Evolutionary conservation across 192 early-diverging fungal species (phyloP).

Genomic region (Dissophora globulifera): DNA sequence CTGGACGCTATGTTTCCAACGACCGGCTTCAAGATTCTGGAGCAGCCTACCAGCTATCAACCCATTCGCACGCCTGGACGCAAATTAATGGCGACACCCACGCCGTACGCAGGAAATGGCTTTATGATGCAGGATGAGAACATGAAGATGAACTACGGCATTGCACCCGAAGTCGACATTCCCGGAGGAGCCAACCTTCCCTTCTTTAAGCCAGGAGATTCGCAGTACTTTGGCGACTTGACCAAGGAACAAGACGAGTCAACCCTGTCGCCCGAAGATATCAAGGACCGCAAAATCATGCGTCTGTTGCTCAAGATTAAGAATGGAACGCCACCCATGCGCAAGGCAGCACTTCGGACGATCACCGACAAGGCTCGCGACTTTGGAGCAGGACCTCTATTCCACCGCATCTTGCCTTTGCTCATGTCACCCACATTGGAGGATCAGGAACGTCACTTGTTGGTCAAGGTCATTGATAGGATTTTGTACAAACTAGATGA

Average conservation of each 20-base stretch:
- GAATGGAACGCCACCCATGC: conserved; percentile 95
- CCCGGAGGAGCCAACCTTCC: conserved; percentile 89
- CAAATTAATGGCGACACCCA: conserved; percentile 94
- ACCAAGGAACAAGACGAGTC: conserved; percentile 87
- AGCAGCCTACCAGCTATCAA: conserved; percentile 86
- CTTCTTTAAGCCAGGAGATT: conserved; percentile 96
- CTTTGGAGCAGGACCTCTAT: conserved; percentile 92
- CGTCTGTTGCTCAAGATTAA: conserved; percentile 96
- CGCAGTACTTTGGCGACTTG: conserved; percentile 96
- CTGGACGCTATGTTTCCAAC: conserved; percentile 94
- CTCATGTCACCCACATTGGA: conserved; percentile 98
- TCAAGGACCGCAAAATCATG: conserved; percentile 97
- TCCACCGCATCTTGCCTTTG: conserved; percentile 95
- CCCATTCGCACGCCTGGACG: conserved; percentile 97
- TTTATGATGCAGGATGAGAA: conserved; percentile 92
- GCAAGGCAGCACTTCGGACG: conserved; percentile 92
- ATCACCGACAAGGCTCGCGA: conserved; percentile 97
- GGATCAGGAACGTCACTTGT: conserved; percentile 97
- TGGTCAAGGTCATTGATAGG: conserved; percentile 98
- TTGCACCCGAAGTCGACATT: conserved; percentile 78
- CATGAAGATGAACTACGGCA: conserved; percentile 67
- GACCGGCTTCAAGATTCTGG: conserved; percentile 91
- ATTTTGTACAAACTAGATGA: conserved; percentile 96
- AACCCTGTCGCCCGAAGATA: conserved; percentile 84
- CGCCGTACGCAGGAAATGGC: conserved; percentile 81